These are phyloP conservation scores for Phytopythium sindhum DNA, from an alignment of 352 stramenopile genomes.

Conservation along the genomic window DNA sequence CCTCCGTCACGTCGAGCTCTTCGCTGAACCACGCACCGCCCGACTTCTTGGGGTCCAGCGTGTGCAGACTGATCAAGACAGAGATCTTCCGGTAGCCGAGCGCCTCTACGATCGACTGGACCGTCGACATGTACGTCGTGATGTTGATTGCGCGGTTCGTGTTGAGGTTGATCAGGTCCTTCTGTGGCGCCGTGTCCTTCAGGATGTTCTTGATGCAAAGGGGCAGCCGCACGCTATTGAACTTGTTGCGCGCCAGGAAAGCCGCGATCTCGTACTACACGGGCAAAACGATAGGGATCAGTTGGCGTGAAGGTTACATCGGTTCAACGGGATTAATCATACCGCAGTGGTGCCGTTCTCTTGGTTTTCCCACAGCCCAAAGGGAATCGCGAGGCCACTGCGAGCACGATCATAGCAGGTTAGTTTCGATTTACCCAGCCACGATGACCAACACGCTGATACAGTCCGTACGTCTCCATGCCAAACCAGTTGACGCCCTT, in stretches of 20 bases:
- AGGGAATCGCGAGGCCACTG: conserved; percentile 42
- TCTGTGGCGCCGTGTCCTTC: conserved; percentile 34
- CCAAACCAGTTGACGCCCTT: conserved; percentile 79
- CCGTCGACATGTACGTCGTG: conserved; percentile 57
- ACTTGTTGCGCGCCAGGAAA: conserved; percentile 69
- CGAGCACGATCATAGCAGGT: neutral
- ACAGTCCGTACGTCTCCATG: conserved; percentile 51
- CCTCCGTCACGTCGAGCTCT: conserved; percentile 38
- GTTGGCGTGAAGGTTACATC: neutral
- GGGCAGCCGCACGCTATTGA: conserved; percentile 61
- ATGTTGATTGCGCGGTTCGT: conserved; percentile 70
- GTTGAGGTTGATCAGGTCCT: conserved; percentile 54
- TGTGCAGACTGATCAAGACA: conserved; percentile 74
- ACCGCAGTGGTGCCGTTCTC: conserved; percentile 57
- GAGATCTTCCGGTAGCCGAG: conserved; percentile 61
- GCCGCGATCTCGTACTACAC: conserved; percentile 51
- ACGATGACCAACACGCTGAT: neutral
- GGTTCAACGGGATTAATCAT: neutral
- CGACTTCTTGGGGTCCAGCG: conserved; percentile 33
- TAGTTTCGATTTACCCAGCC: neutral
- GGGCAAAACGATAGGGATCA: neutral
- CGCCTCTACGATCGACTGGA: conserved; percentile 53
- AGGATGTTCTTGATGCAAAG: conserved; percentile 58
- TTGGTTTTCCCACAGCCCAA: conserved; percentile 71
- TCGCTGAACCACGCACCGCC: conserved; percentile 62